Evolutionary conservation across 257 asterid genomes (phyloP).

Genomic region (Gynochthodes officinalis): DNA sequence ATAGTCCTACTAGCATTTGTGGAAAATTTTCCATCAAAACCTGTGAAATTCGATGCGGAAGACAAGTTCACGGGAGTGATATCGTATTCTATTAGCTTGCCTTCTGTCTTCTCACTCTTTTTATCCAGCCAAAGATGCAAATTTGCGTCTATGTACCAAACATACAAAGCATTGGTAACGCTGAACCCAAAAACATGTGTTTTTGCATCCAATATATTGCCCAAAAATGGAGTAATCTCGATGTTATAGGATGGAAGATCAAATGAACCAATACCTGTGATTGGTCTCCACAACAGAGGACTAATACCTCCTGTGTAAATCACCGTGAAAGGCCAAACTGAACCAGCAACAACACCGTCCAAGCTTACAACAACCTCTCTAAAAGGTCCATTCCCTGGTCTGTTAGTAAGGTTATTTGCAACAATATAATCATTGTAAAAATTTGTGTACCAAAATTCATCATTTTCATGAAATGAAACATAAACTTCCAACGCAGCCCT

Average conservation of each 20-base stretch:
- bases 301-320: conserved; percentile 70
- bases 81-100: conserved; percentile 34
- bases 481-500: conserved; percentile 69
- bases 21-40: conserved; percentile 49
- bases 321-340: conserved; percentile 74
- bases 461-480: conserved; percentile 73
- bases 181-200: conserved; percentile 44
- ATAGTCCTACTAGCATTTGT: conserved; percentile 48
- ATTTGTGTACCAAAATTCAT: conserved; percentile 77
- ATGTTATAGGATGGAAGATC: conserved; percentile 68
- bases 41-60: conserved; percentile 38
- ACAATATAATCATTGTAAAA: conserved; percentile 50
- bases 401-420: conserved; percentile 32
- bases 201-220: conserved; percentile 48
- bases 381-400: conserved; percentile 66
- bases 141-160: conserved; percentile 78
- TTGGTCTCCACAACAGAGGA: conserved; percentile 75
- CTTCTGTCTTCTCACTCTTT: conserved; percentile 42
- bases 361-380: conserved; percentile 59
- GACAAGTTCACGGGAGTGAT: conserved; percentile 30
- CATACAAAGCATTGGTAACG: conserved; percentile 61
- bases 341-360: conserved; percentile 45
- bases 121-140: conserved; percentile 73
- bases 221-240: conserved; percentile 62
- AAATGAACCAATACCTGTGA: conserved; percentile 67